A percentile compares a stretch with the other conserved stretches of the same genome.
Evolutionary conservation across 495 filamentous ascomycete genomes (phyloP).

Genomic region (Chaetomium tenue): DNA sequence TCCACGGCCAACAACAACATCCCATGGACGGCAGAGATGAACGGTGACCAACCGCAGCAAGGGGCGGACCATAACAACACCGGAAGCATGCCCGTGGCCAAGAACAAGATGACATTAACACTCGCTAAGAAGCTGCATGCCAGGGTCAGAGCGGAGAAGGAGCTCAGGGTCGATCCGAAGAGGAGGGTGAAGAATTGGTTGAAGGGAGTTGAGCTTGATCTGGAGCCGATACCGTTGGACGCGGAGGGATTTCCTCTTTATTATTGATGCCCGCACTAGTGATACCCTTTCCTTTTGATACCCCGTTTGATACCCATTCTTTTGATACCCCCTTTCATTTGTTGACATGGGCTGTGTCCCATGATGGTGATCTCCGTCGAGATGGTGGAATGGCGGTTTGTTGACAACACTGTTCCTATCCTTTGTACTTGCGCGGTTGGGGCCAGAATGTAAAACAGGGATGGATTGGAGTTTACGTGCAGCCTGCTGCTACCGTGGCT

Average conservation of each 20-base stretch:
- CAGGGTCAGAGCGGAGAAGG: conserved; percentile 30
- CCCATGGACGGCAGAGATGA: not conserved
- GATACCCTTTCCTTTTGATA: not conserved
- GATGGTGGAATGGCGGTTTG: too few species aligned
- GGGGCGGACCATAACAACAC: not conserved
- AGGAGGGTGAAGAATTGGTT: conserved; percentile 29
- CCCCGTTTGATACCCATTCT: conserved; percentile 15
- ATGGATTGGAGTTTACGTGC: too few species aligned
- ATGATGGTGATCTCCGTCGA: too few species aligned
- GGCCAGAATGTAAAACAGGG: too few species aligned
- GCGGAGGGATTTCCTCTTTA: conserved; percentile 26
- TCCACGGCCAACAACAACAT: conserved; percentile 8
- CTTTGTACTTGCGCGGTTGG: too few species aligned
- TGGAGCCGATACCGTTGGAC: conserved; percentile 18
- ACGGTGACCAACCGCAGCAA: not conserved
- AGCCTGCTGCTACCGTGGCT: too few species aligned
- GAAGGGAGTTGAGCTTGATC: conserved; percentile 23
- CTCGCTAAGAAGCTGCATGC: conserved; percentile 25
- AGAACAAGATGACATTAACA: not conserved
- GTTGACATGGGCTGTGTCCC: not conserved
- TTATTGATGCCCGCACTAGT: conserved; percentile 15
- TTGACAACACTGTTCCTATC: too few species aligned
- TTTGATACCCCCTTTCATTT: not conserved
- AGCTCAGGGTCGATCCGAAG: conserved; percentile 29
- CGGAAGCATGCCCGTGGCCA: not conserved